Evolutionary conservation across 2,329 filamentous ascomycete species (phyloP).

Genomic region (Penicillium verrucosum): DNA sequence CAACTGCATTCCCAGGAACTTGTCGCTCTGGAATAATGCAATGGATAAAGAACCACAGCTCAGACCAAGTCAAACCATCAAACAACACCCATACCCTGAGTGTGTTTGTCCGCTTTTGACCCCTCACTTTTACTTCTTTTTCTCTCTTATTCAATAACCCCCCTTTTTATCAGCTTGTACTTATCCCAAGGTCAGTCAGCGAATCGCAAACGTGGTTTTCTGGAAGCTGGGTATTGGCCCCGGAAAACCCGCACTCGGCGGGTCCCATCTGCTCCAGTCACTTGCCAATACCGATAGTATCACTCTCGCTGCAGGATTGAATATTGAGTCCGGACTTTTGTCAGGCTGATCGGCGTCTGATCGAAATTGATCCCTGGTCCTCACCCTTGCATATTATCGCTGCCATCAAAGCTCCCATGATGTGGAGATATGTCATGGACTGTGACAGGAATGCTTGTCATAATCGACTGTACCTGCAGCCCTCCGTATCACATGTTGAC

Average conservation of each 20-base stretch:
- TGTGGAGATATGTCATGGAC: conserved; percentile 5
- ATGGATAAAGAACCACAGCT: background rate
- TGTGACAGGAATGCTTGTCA: conserved; percentile 16
- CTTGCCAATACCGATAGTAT: background rate
- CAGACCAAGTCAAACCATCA: background rate
- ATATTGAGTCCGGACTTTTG: background rate
- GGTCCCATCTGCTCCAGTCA: background rate
- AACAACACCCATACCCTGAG: background rate
- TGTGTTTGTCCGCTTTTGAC: background rate
- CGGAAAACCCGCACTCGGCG: background rate
- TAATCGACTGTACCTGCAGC: conserved; percentile 15
- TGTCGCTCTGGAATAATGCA: background rate
- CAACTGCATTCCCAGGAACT: conserved; percentile 4
- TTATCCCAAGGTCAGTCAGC: background rate
- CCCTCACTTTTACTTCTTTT: background rate
- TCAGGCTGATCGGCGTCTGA: background rate
- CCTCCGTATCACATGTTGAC: conserved; percentile 3
- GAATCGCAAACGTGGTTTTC: background rate
- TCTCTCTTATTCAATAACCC: background rate
- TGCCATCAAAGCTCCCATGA: conserved; percentile 5
- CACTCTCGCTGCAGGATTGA: background rate
- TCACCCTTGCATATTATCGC: conserved; percentile 22
- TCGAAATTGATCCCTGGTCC: background rate
- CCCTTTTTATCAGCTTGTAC: background rate
- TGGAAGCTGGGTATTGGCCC: background rate